Percentiles rank a stretch among this genome's conserved stretches.
Evolutionary conservation across 2,329 filamentous ascomycete species (phyloP).

Genomic region (Fusarium hainanense): DNA sequence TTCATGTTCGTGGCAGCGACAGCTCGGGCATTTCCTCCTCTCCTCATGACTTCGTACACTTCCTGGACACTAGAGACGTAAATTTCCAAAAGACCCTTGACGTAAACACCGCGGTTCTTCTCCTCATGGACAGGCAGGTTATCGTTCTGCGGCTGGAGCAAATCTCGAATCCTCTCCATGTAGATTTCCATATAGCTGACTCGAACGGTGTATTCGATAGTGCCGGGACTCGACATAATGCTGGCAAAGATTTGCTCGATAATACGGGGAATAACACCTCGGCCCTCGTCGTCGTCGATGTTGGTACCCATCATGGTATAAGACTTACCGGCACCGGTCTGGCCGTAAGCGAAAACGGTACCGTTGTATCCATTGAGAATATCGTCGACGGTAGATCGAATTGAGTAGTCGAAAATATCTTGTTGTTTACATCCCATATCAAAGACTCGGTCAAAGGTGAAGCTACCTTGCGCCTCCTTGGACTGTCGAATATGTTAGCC

Average conservation of each 20-base stretch:
- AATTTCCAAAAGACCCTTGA: conserved; percentile 93
- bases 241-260: conserved; percentile 97
- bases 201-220: conserved; percentile 97
- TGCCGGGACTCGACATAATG: conserved; percentile 89
- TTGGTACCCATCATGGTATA: conserved; percentile 89
- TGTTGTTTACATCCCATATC: conserved; percentile 90
- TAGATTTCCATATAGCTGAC: conserved; percentile 99
- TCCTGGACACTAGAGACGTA: conserved; percentile 96
- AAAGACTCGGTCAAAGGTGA: conserved; percentile 98
- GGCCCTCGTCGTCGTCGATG: conserved; percentile 88
- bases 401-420: conserved; percentile 98
- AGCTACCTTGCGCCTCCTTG: conserved; percentile 82
- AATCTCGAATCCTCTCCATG: conserved; percentile 97
- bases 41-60: conserved; percentile 95
- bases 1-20: conserved; percentile 99
- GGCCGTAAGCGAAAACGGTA: conserved; percentile 97
- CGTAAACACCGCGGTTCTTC: conserved; percentile 94
- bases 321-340: conserved; percentile 98
- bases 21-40: conserved; percentile 88
- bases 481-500: conserved; percentile 67
- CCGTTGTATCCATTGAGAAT: conserved; percentile 99
- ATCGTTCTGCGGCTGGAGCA: conserved; percentile 92
- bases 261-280: conserved; percentile 96
- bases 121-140: conserved; percentile 98
- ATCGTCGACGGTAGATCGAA: conserved; percentile 94